Evolutionary conservation across 768 basidiomycete species (phyloP).

Genomic region (Trichaptum fuscoviolaceum): DNA sequence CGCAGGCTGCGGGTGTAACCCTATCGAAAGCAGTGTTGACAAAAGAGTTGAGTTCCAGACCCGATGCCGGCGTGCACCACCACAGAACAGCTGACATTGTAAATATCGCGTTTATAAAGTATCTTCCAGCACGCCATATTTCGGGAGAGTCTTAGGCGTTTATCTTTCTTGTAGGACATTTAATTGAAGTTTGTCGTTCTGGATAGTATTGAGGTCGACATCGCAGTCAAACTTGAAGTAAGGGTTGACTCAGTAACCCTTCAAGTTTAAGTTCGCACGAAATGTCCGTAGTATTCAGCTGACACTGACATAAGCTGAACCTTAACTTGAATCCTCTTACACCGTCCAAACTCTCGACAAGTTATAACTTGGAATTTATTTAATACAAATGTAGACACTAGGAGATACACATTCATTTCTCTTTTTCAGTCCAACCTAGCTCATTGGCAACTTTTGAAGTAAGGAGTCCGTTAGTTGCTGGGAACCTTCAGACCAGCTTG

Average conservation of each 20-base stretch:
- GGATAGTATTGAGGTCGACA: neutral
- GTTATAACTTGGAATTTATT: neutral
- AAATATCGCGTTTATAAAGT: neutral
- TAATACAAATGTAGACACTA: neutral
- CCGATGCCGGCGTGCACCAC: neutral
- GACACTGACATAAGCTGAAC: neutral
- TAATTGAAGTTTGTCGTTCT: neutral
- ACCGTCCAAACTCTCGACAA: too few species aligned
- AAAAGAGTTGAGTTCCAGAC: neutral
- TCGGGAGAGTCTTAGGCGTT: neutral
- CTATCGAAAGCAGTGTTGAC: neutral
- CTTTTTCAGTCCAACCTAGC: neutral
- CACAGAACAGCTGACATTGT: neutral
- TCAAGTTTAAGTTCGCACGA: too few species aligned
- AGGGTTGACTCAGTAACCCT: neutral
- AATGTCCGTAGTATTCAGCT: neutral
- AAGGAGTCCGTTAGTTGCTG: neutral
- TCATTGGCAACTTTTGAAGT: neutral
- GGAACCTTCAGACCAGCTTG: conserved; percentile 30
- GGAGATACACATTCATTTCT: neutral
- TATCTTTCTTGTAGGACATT: neutral
- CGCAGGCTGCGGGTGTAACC: neutral
- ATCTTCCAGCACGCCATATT: neutral
- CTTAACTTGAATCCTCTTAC: too few species aligned
- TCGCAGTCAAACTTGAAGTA: neutral